These are phyloP conservation scores for Gamarada debralockiae DNA, from an alignment of 495 filamentous ascomycete species.

Conservation along the genomic window DNA sequence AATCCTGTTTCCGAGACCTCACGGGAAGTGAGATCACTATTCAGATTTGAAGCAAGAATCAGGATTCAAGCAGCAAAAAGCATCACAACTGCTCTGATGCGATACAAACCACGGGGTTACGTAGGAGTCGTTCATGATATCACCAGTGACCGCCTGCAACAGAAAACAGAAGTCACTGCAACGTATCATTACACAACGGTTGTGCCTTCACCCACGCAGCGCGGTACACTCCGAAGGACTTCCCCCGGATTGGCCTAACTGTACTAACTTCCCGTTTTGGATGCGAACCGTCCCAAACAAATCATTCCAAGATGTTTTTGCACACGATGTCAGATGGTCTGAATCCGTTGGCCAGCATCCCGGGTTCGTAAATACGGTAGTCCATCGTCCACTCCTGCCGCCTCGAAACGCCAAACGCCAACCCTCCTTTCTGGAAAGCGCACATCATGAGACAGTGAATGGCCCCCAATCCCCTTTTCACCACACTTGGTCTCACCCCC, in stretches of 20 bases:
- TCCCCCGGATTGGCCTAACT: background rate
- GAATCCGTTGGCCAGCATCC: conserved; percentile 20
- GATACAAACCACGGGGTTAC: too few species aligned
- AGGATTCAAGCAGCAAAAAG: too few species aligned
- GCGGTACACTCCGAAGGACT: too few species aligned
- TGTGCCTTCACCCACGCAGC: background rate
- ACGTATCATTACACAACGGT: background rate
- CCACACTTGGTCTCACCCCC: too few species aligned
- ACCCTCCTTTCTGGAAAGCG: conserved; percentile 2
- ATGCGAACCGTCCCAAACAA: conserved; percentile 6
- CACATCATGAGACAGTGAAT: conserved; percentile 11
- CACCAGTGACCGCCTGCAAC: background rate
- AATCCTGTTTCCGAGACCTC: too few species aligned
- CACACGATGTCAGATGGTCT: conserved; percentile 18
- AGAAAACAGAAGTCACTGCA: background rate
- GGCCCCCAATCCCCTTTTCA: too few species aligned
- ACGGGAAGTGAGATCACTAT: too few species aligned
- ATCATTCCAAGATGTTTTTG: background rate
- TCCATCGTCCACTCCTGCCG: background rate
- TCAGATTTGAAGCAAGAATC: too few species aligned
- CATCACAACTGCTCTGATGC: too few species aligned
- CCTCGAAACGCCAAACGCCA: conserved; percentile 3
- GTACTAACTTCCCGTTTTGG: background rate
- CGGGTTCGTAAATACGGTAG: background rate
- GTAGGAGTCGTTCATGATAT: too few species aligned